phyloP scores from a whole-genome alignment of 2,329 filamentous ascomycete species.

The Amphichorda felina region DNA sequence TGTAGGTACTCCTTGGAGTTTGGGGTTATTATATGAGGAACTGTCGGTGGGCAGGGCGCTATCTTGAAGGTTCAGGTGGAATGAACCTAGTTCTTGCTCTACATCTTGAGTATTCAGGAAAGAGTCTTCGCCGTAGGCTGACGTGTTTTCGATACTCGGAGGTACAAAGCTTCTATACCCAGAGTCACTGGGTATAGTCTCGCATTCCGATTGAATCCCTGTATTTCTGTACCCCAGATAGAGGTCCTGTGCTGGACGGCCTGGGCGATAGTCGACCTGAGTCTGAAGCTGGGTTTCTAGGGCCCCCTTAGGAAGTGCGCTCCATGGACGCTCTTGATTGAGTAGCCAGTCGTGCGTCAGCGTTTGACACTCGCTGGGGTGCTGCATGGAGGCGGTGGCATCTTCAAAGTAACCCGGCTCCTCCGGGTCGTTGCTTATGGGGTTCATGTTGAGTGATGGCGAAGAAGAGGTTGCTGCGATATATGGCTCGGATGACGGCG shows the following conservation, averaged over 20 bases:
- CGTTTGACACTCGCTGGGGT: too few relatives aligned
- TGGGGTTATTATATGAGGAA: neutral
- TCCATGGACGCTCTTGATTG: too few relatives aligned
- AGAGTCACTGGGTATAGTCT: constrained; percentile 28
- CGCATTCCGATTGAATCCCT: constrained; percentile 24
- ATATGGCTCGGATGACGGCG: neutral
- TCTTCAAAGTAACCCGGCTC: neutral
- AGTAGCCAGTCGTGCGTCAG: too few relatives aligned
- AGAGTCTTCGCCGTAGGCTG: neutral
- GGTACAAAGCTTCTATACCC: constrained; percentile 26
- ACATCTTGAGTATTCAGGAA: neutral
- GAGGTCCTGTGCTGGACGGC: neutral
- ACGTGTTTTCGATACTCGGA: constrained; percentile 1
- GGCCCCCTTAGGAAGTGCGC: too few relatives aligned
- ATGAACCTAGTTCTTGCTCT: constrained; percentile 3
- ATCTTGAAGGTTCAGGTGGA: neutral
- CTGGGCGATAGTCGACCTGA: neutral
- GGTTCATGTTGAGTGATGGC: neutral
- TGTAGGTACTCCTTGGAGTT: neutral
- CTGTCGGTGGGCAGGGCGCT: neutral
- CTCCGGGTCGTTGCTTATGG: neutral
- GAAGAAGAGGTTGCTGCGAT: neutral
- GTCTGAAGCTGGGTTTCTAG: too few relatives aligned
- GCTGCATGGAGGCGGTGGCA: too few relatives aligned
- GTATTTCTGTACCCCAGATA: constrained; percentile 13